These are phyloP conservation scores for Ligustrum vulgare DNA, from an alignment of 257 asterid species.

Conservation along the genomic window DNA sequence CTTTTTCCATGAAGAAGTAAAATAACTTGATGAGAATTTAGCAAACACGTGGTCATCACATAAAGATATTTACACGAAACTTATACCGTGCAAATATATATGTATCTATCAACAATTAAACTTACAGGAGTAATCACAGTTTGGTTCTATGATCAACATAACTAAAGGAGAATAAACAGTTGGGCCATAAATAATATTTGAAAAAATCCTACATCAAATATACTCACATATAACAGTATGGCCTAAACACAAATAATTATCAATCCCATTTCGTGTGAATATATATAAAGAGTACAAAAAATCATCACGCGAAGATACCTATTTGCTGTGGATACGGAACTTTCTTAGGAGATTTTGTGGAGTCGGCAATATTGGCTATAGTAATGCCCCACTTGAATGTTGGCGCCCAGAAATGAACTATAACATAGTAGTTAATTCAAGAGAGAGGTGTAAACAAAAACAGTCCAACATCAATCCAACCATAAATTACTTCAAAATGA, in stretches of 20 bases:
- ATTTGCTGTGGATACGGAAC: conserved; percentile 68
- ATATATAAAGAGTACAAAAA: not conserved
- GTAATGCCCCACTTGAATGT: conserved; percentile 84
- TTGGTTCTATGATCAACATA: not conserved
- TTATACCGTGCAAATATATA: not conserved
- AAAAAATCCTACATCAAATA: not conserved
- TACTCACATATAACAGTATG: not conserved
- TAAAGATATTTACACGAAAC: not conserved
- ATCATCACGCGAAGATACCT: conserved; percentile 39
- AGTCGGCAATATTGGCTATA: conserved; percentile 71
- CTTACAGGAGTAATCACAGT: conserved; percentile 70
- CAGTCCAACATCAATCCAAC: not conserved
- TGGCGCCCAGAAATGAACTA: conserved; percentile 85
- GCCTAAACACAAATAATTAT: not conserved
- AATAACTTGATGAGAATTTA: not conserved
- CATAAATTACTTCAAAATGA: not conserved
- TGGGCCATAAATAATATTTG: not conserved
- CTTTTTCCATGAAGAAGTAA: not conserved
- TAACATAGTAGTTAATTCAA: conserved; percentile 8
- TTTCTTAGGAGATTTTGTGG: conserved; percentile 62
- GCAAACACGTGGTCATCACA: not conserved
- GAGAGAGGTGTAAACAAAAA: not conserved
- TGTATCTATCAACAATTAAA: conserved; percentile 13
- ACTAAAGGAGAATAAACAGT: not conserved
- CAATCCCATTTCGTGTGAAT: not conserved